These are phyloP conservation scores for Camellia japonica DNA, from an alignment of 148 eudicot genomes.

Conservation along the genomic window DNA sequence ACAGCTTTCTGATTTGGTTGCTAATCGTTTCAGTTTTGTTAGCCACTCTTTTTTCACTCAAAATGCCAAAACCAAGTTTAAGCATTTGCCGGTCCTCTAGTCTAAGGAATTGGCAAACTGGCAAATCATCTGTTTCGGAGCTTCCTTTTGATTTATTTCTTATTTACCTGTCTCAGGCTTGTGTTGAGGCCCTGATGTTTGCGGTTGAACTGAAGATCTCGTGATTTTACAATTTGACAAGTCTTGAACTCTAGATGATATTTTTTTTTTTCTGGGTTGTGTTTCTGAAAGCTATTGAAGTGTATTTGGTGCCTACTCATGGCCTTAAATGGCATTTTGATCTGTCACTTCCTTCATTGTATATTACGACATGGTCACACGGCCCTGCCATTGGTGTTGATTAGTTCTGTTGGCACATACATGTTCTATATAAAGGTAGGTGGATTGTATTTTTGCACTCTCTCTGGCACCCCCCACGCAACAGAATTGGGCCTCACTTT, in stretches of 20 bases:
- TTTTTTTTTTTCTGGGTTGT: conserved; percentile 5
- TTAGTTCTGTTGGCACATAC: not conserved
- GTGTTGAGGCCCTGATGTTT: conserved; percentile 6
- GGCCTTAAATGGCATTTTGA: conserved; percentile 7
- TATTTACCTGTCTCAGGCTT: not conserved
- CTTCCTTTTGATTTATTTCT: not conserved
- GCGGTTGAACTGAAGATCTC: not conserved
- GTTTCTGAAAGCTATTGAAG: conserved; percentile 13
- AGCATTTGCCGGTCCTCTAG: no score
- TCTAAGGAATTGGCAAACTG: not conserved
- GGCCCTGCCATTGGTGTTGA: not conserved
- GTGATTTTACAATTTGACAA: not conserved
- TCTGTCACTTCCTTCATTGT: conserved; percentile 1
- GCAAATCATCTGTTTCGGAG: not conserved
- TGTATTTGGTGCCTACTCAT: conserved; percentile 8
- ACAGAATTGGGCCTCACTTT: no score
- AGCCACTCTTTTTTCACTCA: no score
- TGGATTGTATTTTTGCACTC: not conserved
- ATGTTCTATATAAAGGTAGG: not conserved
- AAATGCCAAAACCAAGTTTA: no score
- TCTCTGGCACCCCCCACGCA: not conserved
- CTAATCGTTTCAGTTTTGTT: no score
- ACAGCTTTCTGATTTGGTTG: no score
- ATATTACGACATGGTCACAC: not conserved
- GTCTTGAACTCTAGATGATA: not conserved